Conservation (phyloP, 768 basidiomycete genomes). For the Rossbeevera mucosa region DNA sequence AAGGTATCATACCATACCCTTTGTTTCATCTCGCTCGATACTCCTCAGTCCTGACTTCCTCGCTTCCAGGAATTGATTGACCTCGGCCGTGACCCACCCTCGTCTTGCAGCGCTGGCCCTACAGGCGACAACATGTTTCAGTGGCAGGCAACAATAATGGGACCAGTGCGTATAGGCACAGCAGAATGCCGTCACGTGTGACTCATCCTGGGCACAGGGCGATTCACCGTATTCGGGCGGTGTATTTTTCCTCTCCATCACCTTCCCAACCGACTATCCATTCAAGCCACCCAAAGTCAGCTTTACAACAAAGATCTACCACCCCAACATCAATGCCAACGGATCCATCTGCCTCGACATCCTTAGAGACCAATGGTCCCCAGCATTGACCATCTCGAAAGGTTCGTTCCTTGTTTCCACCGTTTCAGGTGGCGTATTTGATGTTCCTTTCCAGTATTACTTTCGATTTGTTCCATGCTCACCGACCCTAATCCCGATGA, state of each 20-base stretch:
- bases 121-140: conserved; percentile 98
- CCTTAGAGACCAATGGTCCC: conserved; percentile 98
- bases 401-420: conserved; percentile 43
- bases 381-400: conserved; percentile 98
- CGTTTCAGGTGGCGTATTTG: conserved; percentile 1
- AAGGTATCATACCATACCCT: conserved; percentile 63
- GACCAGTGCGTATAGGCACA: conserved; percentile 64
- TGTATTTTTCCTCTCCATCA: conserved; percentile 96
- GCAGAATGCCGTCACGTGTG: conserved; percentile 9
- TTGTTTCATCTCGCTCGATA: conserved; percentile 6
- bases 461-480: conserved; percentile 99
- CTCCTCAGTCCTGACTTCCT: not conserved
- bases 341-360: conserved; percentile 99
- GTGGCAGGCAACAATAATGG: conserved; percentile 99
- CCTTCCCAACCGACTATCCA: conserved; percentile 96
- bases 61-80: conserved; percentile 87
- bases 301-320: conserved; percentile 99
- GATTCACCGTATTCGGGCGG: conserved; percentile 99
- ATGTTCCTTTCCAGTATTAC: conserved; percentile 54
- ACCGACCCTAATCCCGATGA: conserved; percentile 99
- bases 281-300: conserved; percentile 99
- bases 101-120: conserved; percentile 98
- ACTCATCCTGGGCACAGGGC: conserved; percentile 49
- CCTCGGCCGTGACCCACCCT: conserved; percentile 98
- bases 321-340: conserved; percentile 99